These are phyloP conservation scores for Russula vinacea DNA, from an alignment of 768 basidiomycete species.

Conservation along the genomic window DNA sequence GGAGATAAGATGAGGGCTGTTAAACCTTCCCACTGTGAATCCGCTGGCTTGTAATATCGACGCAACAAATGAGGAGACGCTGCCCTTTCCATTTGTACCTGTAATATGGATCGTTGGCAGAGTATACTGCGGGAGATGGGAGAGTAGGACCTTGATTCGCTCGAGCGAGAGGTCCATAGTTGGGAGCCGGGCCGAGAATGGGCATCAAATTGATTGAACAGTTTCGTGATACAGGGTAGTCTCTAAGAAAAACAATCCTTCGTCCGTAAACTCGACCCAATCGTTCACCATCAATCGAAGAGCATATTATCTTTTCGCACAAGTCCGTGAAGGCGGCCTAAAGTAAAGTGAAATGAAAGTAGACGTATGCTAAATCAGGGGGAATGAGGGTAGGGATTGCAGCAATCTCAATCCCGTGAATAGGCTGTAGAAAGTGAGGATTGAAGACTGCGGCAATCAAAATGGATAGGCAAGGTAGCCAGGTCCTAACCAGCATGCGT, in stretches of 20 bases:
- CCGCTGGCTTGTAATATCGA: conserved; percentile 64
- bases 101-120: conserved; percentile 88
- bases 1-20: conserved; percentile 85
- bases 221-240: conserved; percentile 20
- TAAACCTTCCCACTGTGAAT: conserved; percentile 76
- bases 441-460: conserved; percentile 13
- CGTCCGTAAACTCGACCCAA: conserved; percentile 14
- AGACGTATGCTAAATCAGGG: conserved; percentile 4
- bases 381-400: not conserved
- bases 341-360: conserved; percentile 2
- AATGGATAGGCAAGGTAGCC: conserved; percentile 14
- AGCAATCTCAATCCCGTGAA: conserved; percentile 5
- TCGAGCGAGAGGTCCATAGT: conserved; percentile 63
- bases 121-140: conserved; percentile 55
- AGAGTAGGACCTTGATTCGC: conserved; percentile 52
- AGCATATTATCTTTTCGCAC: conserved; percentile 5
- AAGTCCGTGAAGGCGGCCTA: not conserved
- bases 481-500: conserved; percentile 19
- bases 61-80: conserved; percentile 77
- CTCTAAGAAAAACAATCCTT: conserved; percentile 13
- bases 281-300: conserved; percentile 8
- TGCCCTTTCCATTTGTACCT: conserved; percentile 98
- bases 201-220: conserved; percentile 28
- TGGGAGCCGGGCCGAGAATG: too few relatives aligned
- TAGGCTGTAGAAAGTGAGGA: conserved; percentile 14